A percentile compares a stretch with the other conserved stretches of the same genome.
These are phyloP conservation scores for Phytophthora ohioensis DNA, from an alignment of 352 stramenopile genomes.

Conservation along the genomic window DNA sequence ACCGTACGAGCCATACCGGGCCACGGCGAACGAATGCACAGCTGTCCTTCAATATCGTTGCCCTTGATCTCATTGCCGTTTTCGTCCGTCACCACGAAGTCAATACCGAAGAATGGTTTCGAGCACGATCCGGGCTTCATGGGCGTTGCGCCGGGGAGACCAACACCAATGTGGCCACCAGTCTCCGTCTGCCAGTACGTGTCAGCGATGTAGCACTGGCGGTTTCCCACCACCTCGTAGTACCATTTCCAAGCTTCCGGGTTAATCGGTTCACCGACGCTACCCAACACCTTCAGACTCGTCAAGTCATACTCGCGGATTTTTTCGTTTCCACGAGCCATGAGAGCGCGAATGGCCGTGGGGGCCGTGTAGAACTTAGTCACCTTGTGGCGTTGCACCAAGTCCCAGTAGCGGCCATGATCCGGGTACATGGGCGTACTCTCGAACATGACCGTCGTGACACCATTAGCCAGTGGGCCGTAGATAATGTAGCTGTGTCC, in stretches of 20 bases:
- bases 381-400: constrained; percentile 97
- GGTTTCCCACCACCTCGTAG: constrained; percentile 91
- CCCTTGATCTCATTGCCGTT: constrained; percentile 89
- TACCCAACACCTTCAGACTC: no score
- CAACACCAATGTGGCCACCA: constrained; percentile 95
- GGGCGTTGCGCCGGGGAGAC: constrained; percentile 90
- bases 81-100: constrained; percentile 85
- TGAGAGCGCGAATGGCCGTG: constrained; percentile 97
- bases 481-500: constrained; percentile 98
- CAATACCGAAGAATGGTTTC: constrained; percentile 96
- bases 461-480: constrained; percentile 95
- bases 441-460: constrained; percentile 98
- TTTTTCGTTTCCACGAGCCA: constrained; percentile 94
- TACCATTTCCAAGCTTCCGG: constrained; percentile 97
- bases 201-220: constrained; percentile 93
- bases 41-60: constrained; percentile 91
- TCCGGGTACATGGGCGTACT: constrained; percentile 97
- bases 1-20: constrained; percentile 96
- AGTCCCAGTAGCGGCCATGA: constrained; percentile 95
- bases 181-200: constrained; percentile 99
- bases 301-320: constrained; percentile 70
- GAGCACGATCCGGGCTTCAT: constrained; percentile 94
- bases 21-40: constrained; percentile 96
- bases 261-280: constrained; percentile 95
- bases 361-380: constrained; percentile 95